Conservation (phyloP, 2,329 filamentous ascomycete genomes). For the Triangularia setosa region DNA sequence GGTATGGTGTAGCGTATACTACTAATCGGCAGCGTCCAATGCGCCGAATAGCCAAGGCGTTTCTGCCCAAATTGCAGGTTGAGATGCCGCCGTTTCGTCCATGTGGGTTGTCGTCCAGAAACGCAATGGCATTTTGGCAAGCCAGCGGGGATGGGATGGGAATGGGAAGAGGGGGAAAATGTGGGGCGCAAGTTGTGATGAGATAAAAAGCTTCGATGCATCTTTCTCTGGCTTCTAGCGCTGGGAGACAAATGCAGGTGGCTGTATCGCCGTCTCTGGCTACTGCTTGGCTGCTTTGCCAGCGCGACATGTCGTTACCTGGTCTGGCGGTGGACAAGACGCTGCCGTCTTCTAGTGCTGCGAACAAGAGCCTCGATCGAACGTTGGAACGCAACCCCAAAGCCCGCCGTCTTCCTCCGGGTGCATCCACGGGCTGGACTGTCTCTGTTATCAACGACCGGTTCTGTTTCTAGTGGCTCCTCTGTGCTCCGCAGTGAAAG, state of each 20-base stretch:
- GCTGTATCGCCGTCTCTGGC: too few species aligned
- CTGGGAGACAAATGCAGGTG: too few species aligned
- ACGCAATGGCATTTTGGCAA: background rate
- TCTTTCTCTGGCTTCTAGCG: conserved; percentile 4
- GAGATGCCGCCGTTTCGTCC: background rate
- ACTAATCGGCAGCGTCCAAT: background rate
- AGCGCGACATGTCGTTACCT: background rate
- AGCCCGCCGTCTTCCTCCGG: too few species aligned
- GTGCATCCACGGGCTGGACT: background rate
- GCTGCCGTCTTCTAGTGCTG: background rate
- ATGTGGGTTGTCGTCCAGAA: background rate
- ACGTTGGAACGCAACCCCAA: background rate
- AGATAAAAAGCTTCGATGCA: conserved; percentile 4
- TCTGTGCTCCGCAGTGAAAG: background rate
- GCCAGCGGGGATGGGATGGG: background rate
- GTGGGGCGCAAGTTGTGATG: conserved; percentile 7
- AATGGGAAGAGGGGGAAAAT: background rate
- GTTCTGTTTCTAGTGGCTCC: background rate
- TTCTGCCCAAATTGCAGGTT: conserved; percentile 5
- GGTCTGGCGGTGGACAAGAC: background rate
- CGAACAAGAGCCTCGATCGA: background rate
- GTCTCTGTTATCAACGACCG: background rate
- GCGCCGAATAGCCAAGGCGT: background rate
- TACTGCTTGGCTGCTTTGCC: background rate
- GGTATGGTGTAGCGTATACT: background rate